Base-by-base conservation (phyloP, 805 yeast species). In the Lipomyces kockii region DNA sequence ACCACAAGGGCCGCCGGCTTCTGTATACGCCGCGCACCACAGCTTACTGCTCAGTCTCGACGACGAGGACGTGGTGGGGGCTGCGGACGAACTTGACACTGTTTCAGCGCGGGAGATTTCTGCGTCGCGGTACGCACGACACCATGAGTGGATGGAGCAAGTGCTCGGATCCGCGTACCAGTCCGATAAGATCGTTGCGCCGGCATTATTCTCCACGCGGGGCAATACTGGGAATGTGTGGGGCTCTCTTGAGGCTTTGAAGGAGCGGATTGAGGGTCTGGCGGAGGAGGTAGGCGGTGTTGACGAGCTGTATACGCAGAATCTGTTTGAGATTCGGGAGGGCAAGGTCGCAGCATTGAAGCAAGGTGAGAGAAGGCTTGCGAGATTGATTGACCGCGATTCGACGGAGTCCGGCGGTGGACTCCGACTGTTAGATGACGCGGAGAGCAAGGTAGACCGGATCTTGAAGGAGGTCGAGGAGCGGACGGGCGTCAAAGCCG, bases 111-210 rank as follows among this genome's bases (percentile, higher is more conserved):
- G 83, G 14, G 82, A 81, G 60, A 78, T 81, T n/a, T 79, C 82
- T 20, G 78, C 81, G 34, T 76, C 78, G 55, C 74, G 83, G 25
- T 81, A 78, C 62, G 79, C 80, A 17, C 74, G 82, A 25, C 82
- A 81, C 67, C 82, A 81, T 68, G 83, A 81, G 64, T 81, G 83
- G 83, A 78, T 81, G 73, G 81, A 79, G 67, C 78, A 78, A 39
- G 76, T 79, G 2, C 67, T 81, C 17, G 83, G 82, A 17, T 72
- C 77, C 37, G 80, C 81, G 11, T 66, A 69, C 53, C 65, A 57
- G 25, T 56, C 64, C 43, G 54, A 46, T 9, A 63, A 67, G 56
- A 70, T 69, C 34, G 20, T 64, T 34, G 59, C 72, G 56, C 71
- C 72, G 12, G 63, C 59, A 3, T 49, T 67, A 5, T 68, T 58